phyloP scores from a whole-genome alignment of 2,329 filamentous ascomycete genomes.

The Nigrograna mackinnonii region DNA sequence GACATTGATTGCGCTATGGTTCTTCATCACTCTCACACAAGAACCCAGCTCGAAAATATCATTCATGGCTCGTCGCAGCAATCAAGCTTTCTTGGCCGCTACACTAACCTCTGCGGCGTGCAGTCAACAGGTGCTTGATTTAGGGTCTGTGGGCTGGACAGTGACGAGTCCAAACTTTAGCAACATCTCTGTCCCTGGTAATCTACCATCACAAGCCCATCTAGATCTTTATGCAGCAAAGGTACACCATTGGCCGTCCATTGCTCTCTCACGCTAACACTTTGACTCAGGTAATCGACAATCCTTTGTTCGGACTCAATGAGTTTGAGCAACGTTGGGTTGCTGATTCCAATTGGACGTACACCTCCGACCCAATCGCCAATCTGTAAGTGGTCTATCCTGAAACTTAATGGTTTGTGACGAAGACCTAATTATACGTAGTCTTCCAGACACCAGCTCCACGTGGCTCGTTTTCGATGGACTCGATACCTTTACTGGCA shows the following conservation, averaged over 20 bases:
- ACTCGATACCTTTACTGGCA: conserved; percentile 63
- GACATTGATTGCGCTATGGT: no score
- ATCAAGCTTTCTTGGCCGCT: conserved; percentile 19
- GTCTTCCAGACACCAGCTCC: conserved; percentile 32
- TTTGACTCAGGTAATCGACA: conserved; percentile 51
- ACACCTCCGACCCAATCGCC: conserved; percentile 52
- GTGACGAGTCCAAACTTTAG: conserved; percentile 48
- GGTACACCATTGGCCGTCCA: conserved; percentile 1
- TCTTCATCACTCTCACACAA: no score
- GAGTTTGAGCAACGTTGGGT: conserved; percentile 66
- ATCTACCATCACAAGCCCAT: conserved; percentile 62
- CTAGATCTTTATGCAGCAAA: conserved; percentile 57
- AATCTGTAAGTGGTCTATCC: conserved; percentile 10
- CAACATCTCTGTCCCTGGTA: conserved; percentile 57
- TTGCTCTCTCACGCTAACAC: background rate
- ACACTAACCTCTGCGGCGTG: conserved; percentile 11
- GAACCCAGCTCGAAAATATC: background rate
- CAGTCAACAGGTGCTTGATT: conserved; percentile 19
- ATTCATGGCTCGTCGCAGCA: conserved; percentile 13
- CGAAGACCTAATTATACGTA: conserved; percentile 3
- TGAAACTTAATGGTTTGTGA: background rate
- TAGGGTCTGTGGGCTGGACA: conserved; percentile 44
- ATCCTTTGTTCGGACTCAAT: conserved; percentile 60
- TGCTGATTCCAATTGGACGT: conserved; percentile 63
- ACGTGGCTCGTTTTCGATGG: conserved; percentile 66